Conservation (phyloP, 1,284 basidiomycete genomes). For the Phellinidium pouzarii region DNA sequence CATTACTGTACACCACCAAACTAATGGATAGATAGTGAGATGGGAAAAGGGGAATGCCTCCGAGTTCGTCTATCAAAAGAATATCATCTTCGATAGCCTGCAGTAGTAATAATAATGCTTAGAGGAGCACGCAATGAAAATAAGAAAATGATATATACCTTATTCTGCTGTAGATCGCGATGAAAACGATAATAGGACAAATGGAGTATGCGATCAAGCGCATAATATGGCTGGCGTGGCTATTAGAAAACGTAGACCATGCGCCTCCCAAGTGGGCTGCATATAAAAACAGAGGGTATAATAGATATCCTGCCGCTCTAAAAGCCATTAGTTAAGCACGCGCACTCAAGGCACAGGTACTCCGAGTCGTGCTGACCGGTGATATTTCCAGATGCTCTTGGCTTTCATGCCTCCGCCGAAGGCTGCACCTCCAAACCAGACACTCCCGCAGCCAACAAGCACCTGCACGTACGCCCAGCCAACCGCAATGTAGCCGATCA, state of each 20-base stretch:
- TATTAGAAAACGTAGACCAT: constrained; percentile 50
- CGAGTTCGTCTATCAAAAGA: constrained; percentile 35
- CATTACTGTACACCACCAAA: not conserved
- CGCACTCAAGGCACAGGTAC: no score
- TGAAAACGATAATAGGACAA: constrained; percentile 39
- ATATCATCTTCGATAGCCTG: constrained; percentile 48
- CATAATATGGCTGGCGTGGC: constrained; percentile 32
- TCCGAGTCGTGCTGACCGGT: no score
- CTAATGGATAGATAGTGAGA: not conserved
- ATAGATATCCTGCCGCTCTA: constrained; percentile 59
- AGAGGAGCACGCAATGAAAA: constrained; percentile 3
- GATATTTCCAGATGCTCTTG: constrained; percentile 70
- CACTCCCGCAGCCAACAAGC: constrained; percentile 54
- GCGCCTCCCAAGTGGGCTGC: constrained; percentile 58
- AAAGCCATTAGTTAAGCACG: not conserved
- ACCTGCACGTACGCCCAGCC: constrained; percentile 51
- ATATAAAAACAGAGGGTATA: constrained; percentile 48
- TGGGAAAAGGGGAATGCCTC: not conserved
- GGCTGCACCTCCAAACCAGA: constrained; percentile 56
- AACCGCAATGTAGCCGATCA: constrained; percentile 48
- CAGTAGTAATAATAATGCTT: not conserved
- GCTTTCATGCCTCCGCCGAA: constrained; percentile 63
- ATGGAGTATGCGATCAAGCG: constrained; percentile 48
- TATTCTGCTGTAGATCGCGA: constrained; percentile 35
- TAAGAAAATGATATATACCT: constrained; percentile 33